Conservation (phyloP, 345 rosid genomes). For the Jatropha curcas region DNA sequence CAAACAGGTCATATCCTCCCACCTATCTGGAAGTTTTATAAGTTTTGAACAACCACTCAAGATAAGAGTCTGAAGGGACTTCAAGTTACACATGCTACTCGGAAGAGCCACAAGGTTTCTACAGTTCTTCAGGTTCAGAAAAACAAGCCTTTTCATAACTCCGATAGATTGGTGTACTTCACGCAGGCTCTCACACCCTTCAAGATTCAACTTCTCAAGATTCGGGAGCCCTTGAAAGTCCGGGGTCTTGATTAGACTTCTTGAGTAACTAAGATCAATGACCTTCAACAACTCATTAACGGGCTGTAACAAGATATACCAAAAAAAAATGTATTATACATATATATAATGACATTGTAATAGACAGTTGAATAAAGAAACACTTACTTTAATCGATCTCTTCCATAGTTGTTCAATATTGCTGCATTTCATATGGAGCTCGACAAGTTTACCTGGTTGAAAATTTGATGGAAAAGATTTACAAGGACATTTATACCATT, state of each 20-base stretch:
- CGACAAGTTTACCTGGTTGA: background rate
- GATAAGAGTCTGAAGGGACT: background rate
- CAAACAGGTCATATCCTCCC: too few species aligned
- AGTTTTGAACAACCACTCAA: constrained; percentile 4
- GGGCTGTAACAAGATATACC: too few species aligned
- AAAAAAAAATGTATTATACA: too few species aligned
- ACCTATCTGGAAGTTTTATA: too few species aligned
- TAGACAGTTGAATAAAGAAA: background rate
- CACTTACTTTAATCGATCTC: background rate
- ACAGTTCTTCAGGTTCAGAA: background rate
- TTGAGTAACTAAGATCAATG: background rate
- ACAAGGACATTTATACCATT: background rate
- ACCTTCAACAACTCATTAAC: too few species aligned
- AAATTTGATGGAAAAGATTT: background rate
- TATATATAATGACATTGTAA: too few species aligned
- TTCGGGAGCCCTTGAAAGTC: background rate
- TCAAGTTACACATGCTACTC: background rate
- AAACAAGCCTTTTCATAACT: background rate
- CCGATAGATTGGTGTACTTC: constrained; percentile 11
- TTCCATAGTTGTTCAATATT: too few species aligned
- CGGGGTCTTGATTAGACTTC: constrained; percentile 1
- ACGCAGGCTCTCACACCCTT: background rate
- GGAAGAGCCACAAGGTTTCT: background rate
- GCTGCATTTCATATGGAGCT: background rate
- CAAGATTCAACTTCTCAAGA: background rate